These are phyloP conservation scores for Pseudohyphozyma bogoriensis DNA, from an alignment of 768 basidiomycete genomes.

Conservation along the genomic window DNA sequence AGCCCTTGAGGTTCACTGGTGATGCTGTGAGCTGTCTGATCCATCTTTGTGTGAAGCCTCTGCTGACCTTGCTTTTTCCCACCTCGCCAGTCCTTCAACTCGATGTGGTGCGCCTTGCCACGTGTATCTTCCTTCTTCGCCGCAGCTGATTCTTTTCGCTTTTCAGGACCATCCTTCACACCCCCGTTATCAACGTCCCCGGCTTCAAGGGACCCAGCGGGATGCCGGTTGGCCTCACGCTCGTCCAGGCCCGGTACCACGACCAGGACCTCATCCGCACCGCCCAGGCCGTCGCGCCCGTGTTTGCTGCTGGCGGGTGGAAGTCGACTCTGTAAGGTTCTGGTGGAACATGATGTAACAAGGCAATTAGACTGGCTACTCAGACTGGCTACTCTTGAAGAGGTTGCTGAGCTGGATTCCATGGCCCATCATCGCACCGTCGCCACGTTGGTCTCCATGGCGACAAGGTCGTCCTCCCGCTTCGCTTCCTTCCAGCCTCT, in stretches of 20 bases:
- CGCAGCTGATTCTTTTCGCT: neutral
- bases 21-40: constrained; percentile 5
- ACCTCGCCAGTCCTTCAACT: constrained; percentile 21
- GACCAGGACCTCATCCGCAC: constrained; percentile 32
- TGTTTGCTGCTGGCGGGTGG: constrained; percentile 28
- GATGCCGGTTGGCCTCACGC: constrained; percentile 35
- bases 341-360: neutral
- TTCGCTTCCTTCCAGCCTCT: too few species aligned
- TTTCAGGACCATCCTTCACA: constrained; percentile 32
- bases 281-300: constrained; percentile 30
- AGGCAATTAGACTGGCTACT: too few species aligned
- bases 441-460: too few species aligned
- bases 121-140: too few species aligned
- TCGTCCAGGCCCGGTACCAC: constrained; percentile 36
- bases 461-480: too few species aligned
- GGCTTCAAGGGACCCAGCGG: constrained; percentile 34
- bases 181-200: constrained; percentile 33
- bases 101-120: constrained; percentile 30
- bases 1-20: constrained; percentile 29
- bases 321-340: constrained; percentile 5
- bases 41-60: neutral
- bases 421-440: too few species aligned
- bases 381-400: too few species aligned
- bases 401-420: too few species aligned
- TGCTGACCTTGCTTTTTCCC: neutral